Base-by-base conservation (phyloP, 1,139 yeast genomes). In the Nakaseomyces delphensis region DNA sequence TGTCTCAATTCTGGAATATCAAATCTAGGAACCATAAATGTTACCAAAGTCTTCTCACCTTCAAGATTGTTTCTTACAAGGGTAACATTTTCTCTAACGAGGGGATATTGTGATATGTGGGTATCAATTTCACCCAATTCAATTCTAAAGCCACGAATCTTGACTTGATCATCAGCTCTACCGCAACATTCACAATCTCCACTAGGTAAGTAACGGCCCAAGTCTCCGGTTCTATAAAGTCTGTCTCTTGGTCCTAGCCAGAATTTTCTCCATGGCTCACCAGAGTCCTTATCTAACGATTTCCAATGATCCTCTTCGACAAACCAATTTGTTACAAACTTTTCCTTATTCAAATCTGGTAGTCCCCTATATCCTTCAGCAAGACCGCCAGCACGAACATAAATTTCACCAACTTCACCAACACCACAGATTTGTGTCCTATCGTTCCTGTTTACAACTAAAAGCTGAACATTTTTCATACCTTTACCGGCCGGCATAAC, bases 401-500 rank as follows among this genome's bases (percentile, higher is more conserved):
- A 91, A 49, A 91, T 89, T 63, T 91, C 99, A 55, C 99, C 99
- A 45, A 91, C 93, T 67, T 91, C 98, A 53, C 98, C 98, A 49
- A 93, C 89, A 63, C 96, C 98, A 70, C 98, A 91, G 8, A 93
- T 76, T 66, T 86, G 94, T 18, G 84, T 73, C 45, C 83, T 74
- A 56, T 89, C 95, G 53, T 83, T 72, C 62, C 98, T 74, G 68
- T 93, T 93, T 33, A 93, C 97, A 49, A 93, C 95, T 46, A 93
- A 72, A 44, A 91, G 70, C 64, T 91, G 98, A 39, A 93, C 98
- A 59, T 91, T 89, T 47, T 76, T 65, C 99, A 91, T 91, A 63
- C 99, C 99, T 55, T 78, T 80, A 50, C 99, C 99, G 13, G 98
- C 98, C 43, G 98, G 97, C 83, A 93, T 87, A 45, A 87, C 83